Evolutionary conservation across 176 grass and related monocot species (phyloP), one percentile per base, ranked within the genome.

Genomic region (Lolium rigidum): DNA sequence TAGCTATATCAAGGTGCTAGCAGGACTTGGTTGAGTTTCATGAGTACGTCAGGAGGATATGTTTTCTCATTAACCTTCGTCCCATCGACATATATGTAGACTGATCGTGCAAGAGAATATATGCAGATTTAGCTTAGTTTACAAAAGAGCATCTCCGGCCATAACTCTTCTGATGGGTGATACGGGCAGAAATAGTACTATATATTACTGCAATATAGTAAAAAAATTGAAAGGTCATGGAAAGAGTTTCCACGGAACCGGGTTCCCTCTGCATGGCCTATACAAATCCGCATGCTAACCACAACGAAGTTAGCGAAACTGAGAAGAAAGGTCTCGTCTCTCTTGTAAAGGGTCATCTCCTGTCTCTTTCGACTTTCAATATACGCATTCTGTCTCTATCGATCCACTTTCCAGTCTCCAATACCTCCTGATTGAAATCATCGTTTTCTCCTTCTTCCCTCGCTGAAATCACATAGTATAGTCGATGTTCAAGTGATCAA

Each of bases 231-330:
- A 75, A 75, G 47, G 51, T 22, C 46, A 50, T 52, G 67, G 13
- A 35, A 76, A 76, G 24, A 26, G 24, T 35, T 54, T 17, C 48
- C 25, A 76, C 4, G 25, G 73, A 76, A 54, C 50, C 15, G 2
- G 48, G 14, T 76, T 76, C 48, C 24, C 24, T 26, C 20, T 35
- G 25, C 73, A 76, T 54, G 73, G 48, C 48, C 48, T 16, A 51
- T 9, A 18, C 73, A 54, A 55, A 76, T 76, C 74, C 55, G 25
- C 74, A 76, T 76, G 25, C 49, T 20, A 76, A 76, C 17, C 74
- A 76, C 49, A 55, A 31, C 25, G 73, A 54, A 35, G 20, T 49
- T 52, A 52, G 3, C 74, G 74, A 35, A 76, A 55, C 74, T 20
- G 74, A 9, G 15, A 76, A 76, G 74, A 55, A 76, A 20, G 14